phyloP scores from a whole-genome alignment of 1,284 basidiomycete species.

The Ganoderma sp. region DNA sequence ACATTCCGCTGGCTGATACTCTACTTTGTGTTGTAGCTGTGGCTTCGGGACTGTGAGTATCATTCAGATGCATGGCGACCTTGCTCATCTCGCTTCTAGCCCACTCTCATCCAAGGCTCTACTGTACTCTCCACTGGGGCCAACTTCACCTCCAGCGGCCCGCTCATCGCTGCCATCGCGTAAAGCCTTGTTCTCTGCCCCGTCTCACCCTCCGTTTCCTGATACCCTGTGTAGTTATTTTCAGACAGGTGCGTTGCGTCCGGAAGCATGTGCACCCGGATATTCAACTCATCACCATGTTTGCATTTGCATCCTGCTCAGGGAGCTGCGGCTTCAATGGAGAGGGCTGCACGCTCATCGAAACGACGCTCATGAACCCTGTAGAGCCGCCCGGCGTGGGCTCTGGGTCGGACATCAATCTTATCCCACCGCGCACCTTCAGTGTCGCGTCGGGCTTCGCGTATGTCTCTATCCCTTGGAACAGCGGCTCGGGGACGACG shows the following conservation, averaged over 20 bases:
- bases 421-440: slow-evolving; percentile 48
- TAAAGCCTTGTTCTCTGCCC: slow-evolving; percentile 28
- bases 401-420: slow-evolving; percentile 49
- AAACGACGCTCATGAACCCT: slow-evolving; percentile 51
- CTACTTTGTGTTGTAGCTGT: background rate
- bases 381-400: slow-evolving; percentile 43
- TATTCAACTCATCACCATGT: no score
- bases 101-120: slow-evolving; percentile 42
- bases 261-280: no score
- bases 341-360: slow-evolving; percentile 49
- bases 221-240: slow-evolving; percentile 36
- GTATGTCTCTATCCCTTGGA: slow-evolving; percentile 8
- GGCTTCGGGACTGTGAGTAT: slow-evolving; percentile 3
- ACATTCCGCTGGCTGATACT: no score
- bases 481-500: no score
- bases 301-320: slow-evolving; percentile 4
- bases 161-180: slow-evolving; percentile 43
- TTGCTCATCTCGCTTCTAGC: slow-evolving; percentile 34
- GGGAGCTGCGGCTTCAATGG: slow-evolving; percentile 48
- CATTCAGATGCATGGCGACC: no score
- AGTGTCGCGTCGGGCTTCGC: slow-evolving; percentile 42
- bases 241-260: slow-evolving; percentile 39
- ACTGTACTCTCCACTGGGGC: slow-evolving; percentile 43
- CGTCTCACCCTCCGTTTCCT: background rate
- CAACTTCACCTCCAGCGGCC: slow-evolving; percentile 40